These are phyloP conservation scores for Neurospora sp. DNA, from an alignment of 495 filamentous ascomycete species.

Conservation along the genomic window DNA sequence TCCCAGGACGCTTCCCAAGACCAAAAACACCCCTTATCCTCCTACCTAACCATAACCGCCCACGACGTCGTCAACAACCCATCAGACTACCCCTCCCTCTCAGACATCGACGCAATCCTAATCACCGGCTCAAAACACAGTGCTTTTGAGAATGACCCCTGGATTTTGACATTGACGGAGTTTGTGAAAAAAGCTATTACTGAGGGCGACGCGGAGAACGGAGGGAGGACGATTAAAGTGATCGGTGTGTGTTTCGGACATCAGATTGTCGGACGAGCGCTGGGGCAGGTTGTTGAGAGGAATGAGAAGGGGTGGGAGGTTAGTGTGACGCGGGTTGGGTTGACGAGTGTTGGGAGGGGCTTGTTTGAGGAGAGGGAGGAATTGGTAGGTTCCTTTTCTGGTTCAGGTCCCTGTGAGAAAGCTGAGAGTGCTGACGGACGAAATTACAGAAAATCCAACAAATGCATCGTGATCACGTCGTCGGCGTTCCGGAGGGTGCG, in stretches of 20 bases:
- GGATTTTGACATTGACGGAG: constrained; percentile 67
- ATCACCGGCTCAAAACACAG: constrained; percentile 59
- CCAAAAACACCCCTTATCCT: constrained; percentile 13
- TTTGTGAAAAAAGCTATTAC: constrained; percentile 46
- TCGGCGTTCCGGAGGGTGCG: constrained; percentile 49
- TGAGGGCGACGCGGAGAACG: constrained; percentile 15
- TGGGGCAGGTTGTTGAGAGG: constrained; percentile 57
- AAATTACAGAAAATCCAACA: constrained; percentile 51
- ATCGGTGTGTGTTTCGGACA: constrained; percentile 88
- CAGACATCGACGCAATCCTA: constrained; percentile 72
- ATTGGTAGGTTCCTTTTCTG: constrained; percentile 41
- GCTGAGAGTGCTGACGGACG: background rate
- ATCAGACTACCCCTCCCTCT: constrained; percentile 53
- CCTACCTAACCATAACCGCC: constrained; percentile 46
- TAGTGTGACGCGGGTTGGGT: constrained; percentile 56
- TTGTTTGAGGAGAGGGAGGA: constrained; percentile 56
- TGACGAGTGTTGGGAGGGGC: constrained; percentile 62
- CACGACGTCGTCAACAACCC: constrained; percentile 57
- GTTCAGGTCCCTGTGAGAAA: background rate
- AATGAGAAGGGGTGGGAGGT: constrained; percentile 72
- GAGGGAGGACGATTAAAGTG: constrained; percentile 42
- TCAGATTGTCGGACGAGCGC: constrained; percentile 73
- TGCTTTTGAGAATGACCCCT: constrained; percentile 52
- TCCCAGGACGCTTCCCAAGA: background rate
- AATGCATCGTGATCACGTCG: constrained; percentile 84